A percentile compares a stretch with the other conserved stretches of the same genome.
Conservation (phyloP, 805 yeast genomes). For the Barnettozyma pratensis region DNA sequence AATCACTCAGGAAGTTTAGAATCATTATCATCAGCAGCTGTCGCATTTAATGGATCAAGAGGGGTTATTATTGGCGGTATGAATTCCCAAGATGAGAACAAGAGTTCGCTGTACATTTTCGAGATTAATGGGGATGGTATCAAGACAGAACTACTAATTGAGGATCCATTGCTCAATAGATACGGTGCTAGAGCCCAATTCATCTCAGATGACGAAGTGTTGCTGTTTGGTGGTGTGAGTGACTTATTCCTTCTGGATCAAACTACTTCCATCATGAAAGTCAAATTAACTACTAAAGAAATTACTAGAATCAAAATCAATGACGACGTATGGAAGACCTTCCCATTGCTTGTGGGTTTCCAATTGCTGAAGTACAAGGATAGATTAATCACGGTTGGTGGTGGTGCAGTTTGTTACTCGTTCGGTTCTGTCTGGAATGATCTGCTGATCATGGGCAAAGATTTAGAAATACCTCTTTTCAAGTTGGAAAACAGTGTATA, state of each 20-base stretch:
- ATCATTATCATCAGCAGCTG: constrained; percentile 31
- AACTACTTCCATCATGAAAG: constrained; percentile 32
- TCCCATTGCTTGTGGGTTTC: constrained; percentile 52
- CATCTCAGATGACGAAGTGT: constrained; percentile 28
- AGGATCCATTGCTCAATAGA: constrained; percentile 34
- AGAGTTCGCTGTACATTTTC: constrained; percentile 32
- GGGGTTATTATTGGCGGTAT: constrained; percentile 51
- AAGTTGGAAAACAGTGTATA: neutral
- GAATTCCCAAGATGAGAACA: constrained; percentile 22
- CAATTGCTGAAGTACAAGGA: constrained; percentile 29
- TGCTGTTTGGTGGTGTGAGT: constrained; percentile 57
- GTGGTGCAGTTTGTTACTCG: constrained; percentile 81
- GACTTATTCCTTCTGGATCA: constrained; percentile 30
- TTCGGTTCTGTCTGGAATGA: constrained; percentile 59
- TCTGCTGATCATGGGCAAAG: constrained; percentile 9
- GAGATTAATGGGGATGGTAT: constrained; percentile 19
- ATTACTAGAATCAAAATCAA: constrained; percentile 28
- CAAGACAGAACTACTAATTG: constrained; percentile 13
- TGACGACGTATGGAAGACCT: constrained; percentile 32
- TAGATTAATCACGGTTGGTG: constrained; percentile 38
- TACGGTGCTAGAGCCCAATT: constrained; percentile 42
- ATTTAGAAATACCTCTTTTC: constrained; percentile 1
- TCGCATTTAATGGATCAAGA: constrained; percentile 26
- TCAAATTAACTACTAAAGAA: constrained; percentile 21
- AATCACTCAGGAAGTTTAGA: constrained; percentile 8